These are phyloP conservation scores for Endocalyx cinctus DNA, from an alignment of 2,329 filamentous ascomycete species.

Conservation along the genomic window DNA sequence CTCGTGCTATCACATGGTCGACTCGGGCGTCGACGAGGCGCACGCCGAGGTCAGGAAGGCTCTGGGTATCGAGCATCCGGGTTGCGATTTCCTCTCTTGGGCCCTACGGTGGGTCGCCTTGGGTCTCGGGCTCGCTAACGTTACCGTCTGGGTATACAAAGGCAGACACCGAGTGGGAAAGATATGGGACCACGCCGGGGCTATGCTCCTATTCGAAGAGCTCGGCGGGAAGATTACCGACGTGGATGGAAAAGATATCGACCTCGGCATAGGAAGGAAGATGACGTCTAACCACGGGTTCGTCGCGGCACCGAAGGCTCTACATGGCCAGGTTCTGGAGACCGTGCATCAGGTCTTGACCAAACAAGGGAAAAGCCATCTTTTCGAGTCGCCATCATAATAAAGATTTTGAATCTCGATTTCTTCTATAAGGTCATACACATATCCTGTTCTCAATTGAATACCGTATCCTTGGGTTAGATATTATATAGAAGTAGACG, in stretches of 20 bases:
- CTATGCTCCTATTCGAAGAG: conserved; percentile 55
- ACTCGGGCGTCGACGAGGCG: conserved; percentile 43
- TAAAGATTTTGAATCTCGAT: too few species aligned
- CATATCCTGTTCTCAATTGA: too few species aligned
- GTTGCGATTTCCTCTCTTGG: conserved; percentile 52
- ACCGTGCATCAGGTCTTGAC: conserved; percentile 29
- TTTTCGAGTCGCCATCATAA: conserved; percentile 24
- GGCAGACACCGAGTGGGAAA: conserved; percentile 44
- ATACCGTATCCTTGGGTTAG: too few species aligned
- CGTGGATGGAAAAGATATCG: conserved; percentile 46
- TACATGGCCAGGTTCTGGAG: conserved; percentile 41
- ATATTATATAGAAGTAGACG: too few species aligned
- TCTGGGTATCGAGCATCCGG: conserved; percentile 40
- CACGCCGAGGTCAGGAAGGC: conserved; percentile 39
- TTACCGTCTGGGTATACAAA: conserved; percentile 54
- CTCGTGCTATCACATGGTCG: conserved; percentile 40
- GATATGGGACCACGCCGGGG: conserved; percentile 57
- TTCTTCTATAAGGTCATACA: too few species aligned
- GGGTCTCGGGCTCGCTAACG: conserved; percentile 48
- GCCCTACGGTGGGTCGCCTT: conserved; percentile 51
- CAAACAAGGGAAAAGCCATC: conserved; percentile 27
- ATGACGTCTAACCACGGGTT: conserved; percentile 51
- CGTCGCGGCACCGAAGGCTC: conserved; percentile 42
- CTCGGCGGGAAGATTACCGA: conserved; percentile 52
- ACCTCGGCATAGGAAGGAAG: conserved; percentile 43